Evolutionary conservation across 805 yeast species (phyloP).

Genomic region (Metschnikowia koreensis): DNA sequence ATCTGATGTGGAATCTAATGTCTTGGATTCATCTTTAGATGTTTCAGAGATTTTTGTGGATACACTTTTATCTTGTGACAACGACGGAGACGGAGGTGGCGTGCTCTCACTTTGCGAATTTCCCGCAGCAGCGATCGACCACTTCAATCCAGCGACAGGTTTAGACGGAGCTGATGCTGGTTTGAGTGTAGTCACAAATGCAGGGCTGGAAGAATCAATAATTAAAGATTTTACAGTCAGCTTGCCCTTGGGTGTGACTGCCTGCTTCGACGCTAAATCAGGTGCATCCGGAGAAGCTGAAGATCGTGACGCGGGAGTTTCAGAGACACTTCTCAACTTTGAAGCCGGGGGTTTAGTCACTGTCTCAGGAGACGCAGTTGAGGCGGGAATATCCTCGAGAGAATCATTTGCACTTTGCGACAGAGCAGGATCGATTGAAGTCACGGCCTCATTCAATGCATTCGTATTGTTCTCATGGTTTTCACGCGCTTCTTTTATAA

Average conservation of each 20-base stretch:
- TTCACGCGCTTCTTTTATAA: conserved; percentile 27
- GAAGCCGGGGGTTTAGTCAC: conserved; percentile 1
- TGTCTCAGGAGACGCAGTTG: background rate
- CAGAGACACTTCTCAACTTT: conserved; percentile 3
- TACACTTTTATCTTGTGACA: conserved; percentile 1
- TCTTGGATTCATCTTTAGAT: background rate
- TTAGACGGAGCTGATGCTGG: conserved; percentile 56
- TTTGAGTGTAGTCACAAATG: conserved; percentile 43
- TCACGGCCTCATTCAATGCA: conserved; percentile 8
- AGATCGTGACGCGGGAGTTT: conserved; percentile 3
- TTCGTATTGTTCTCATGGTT: conserved; percentile 15
- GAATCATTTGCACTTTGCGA: conserved; percentile 2
- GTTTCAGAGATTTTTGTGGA: background rate
- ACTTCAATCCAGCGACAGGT: conserved; percentile 54
- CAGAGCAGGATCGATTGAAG: conserved; percentile 1
- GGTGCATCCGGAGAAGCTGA: conserved; percentile 1
- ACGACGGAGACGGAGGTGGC: conserved; percentile 4
- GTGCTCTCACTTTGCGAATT: conserved; percentile 10
- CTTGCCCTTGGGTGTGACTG: conserved; percentile 16
- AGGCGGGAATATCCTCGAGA: background rate
- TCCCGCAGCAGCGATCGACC: conserved; percentile 55
- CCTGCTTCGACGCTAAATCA: conserved; percentile 3
- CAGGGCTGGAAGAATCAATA: conserved; percentile 36
- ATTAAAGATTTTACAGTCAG: conserved; percentile 10
- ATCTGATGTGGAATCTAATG: background rate